Evolutionary conservation across 2,329 filamentous ascomycete species (phyloP).

Genomic region (Colletotrichum cereale): DNA sequence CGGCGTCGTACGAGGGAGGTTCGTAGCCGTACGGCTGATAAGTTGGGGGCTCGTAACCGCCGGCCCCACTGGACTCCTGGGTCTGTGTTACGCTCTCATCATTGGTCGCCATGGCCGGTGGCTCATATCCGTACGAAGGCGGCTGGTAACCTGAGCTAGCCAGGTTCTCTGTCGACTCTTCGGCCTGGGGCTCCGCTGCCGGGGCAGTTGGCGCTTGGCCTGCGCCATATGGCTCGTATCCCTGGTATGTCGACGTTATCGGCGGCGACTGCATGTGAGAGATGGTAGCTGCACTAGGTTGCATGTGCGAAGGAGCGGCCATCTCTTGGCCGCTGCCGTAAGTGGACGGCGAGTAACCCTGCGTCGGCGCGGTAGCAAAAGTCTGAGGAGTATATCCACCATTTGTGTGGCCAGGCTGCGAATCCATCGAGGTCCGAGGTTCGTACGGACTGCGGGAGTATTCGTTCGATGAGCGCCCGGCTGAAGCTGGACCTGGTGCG

Average conservation of each 20-base stretch:
- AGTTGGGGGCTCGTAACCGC: slow-evolving; percentile 71
- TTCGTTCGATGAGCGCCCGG: slow-evolving; percentile 45
- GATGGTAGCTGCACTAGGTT: neutral
- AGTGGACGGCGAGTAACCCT: slow-evolving; percentile 46
- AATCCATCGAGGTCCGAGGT: slow-evolving; percentile 58
- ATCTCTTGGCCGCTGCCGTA: slow-evolving; percentile 13
- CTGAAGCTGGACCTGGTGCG: slow-evolving; percentile 1
- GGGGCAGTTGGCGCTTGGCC: slow-evolving; percentile 16
- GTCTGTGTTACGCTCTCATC: slow-evolving; percentile 46
- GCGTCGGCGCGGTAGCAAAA: slow-evolving; percentile 46
- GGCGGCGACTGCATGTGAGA: slow-evolving; percentile 32
- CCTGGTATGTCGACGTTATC: slow-evolving; percentile 33
- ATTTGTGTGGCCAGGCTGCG: slow-evolving; percentile 47
- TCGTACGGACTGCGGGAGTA: slow-evolving; percentile 45
- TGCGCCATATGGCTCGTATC: slow-evolving; percentile 41
- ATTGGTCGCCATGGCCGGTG: slow-evolving; percentile 55
- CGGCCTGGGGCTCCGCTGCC: neutral
- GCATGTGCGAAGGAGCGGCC: neutral
- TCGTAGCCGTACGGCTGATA: slow-evolving; percentile 72
- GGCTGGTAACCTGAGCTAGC: slow-evolving; percentile 57
- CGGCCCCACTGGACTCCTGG: slow-evolving; percentile 50
- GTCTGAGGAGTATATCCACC: slow-evolving; percentile 50
- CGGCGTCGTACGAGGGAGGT: slow-evolving; percentile 69
- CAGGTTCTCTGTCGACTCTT: slow-evolving; percentile 11
- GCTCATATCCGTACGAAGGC: slow-evolving; percentile 64